A percentile compares a stretch with the other conserved stretches of the same genome.
Conservation (phyloP, 805 yeast species). For the Yamadazyma sp. region DNA sequence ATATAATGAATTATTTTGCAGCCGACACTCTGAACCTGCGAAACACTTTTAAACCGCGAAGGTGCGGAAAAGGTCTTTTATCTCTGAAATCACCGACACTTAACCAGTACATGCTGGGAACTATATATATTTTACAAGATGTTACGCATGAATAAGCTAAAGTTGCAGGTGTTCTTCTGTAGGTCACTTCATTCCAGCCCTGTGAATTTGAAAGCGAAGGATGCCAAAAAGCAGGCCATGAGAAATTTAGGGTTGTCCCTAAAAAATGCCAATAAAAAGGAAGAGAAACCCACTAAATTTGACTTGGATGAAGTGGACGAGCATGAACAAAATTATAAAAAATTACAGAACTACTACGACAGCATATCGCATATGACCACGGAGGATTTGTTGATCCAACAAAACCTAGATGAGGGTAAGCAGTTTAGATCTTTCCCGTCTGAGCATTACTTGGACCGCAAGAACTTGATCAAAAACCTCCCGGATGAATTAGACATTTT, state of each 20-base stretch:
- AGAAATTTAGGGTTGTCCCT: conserved; percentile 32
- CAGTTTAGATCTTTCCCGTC: conserved; percentile 35
- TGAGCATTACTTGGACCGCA: conserved; percentile 36
- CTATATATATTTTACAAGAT: too few species aligned
- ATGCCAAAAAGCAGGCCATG: conserved; percentile 24
- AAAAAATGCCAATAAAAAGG: conserved; percentile 25
- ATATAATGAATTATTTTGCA: not conserved
- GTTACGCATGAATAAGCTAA: too few species aligned
- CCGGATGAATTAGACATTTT: conserved; percentile 39
- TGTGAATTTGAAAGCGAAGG: conserved; percentile 8
- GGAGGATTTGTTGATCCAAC: conserved; percentile 37
- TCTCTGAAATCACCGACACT: too few species aligned
- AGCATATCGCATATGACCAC: conserved; percentile 36
- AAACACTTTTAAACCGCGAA: too few species aligned
- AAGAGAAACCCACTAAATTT: conserved; percentile 3
- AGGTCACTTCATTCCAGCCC: not conserved
- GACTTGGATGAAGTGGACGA: conserved; percentile 5
- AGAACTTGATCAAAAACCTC: conserved; percentile 26
- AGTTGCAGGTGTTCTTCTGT: too few species aligned
- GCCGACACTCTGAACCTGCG: too few species aligned
- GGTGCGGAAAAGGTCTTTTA: too few species aligned
- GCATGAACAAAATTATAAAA: conserved; percentile 6
- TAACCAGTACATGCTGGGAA: too few species aligned
- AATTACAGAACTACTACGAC: conserved; percentile 22
- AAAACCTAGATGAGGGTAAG: conserved; percentile 34